These are phyloP conservation scores for Trichophyton benhamiae DNA, from an alignment of 2,329 filamentous ascomycete species.

Conservation along the genomic window DNA sequence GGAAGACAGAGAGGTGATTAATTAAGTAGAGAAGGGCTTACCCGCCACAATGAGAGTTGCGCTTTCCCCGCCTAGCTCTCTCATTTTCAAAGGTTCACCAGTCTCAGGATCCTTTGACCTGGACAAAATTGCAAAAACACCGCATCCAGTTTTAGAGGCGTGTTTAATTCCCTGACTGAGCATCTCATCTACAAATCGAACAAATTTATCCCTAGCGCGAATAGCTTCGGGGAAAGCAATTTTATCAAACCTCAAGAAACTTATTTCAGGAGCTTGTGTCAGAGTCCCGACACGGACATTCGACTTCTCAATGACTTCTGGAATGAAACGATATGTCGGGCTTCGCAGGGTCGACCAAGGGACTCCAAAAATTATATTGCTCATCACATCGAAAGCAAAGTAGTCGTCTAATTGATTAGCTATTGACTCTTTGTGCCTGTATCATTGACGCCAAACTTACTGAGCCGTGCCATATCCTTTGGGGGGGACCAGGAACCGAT, in stretches of 20 bases:
- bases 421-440: not conserved
- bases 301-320: not conserved
- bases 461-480: slow-evolving; percentile 30
- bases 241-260: not conserved
- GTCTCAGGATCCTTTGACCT: slow-evolving; percentile 37
- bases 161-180: slow-evolving; percentile 16
- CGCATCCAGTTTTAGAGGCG: slow-evolving; percentile 17
- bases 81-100: slow-evolving; percentile 30
- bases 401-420: slow-evolving; percentile 28
- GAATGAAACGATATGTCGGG: not conserved
- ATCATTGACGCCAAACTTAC: not conserved
- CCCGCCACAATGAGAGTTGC: slow-evolving; percentile 24
- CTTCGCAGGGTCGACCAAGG: slow-evolving; percentile 3
- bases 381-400: slow-evolving; percentile 42
- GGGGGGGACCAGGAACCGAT: slow-evolving; percentile 26
- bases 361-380: slow-evolving; percentile 20
- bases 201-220: slow-evolving; percentile 8
- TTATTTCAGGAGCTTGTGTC: not conserved
- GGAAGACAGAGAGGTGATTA: not conserved
- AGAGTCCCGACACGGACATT: slow-evolving; percentile 8
- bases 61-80: slow-evolving; percentile 38
- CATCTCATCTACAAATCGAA: slow-evolving; percentile 8
- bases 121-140: slow-evolving; percentile 37
- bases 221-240: slow-evolving; percentile 5
- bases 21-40: not conserved